phyloP scores from a whole-genome alignment of 495 filamentous ascomycete species.

The Aspergillus carlsbadensis region DNA sequence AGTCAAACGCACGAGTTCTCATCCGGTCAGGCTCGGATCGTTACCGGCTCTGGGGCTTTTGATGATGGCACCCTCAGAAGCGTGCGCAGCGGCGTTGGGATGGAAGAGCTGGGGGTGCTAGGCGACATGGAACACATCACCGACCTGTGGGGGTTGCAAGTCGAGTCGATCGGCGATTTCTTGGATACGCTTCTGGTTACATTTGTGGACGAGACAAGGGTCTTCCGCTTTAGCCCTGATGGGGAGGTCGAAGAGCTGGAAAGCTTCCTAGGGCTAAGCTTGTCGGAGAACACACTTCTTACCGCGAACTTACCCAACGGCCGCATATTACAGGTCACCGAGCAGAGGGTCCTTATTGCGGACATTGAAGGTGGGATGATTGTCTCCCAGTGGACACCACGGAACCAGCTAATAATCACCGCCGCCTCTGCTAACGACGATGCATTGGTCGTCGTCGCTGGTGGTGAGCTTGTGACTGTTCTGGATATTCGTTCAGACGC shows the following conservation, averaged over 20 bases:
- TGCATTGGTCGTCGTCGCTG: conserved; percentile 67
- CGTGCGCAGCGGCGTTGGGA: conserved; percentile 88
- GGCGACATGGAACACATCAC: conserved; percentile 75
- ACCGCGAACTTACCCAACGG: conserved; percentile 60
- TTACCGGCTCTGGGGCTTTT: conserved; percentile 86
- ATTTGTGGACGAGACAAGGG: conserved; percentile 77
- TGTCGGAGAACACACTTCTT: conserved; percentile 73
- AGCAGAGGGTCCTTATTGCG: conserved; percentile 56
- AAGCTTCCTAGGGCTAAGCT: conserved; percentile 63
- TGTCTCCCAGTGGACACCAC: conserved; percentile 65
- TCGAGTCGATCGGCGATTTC: conserved; percentile 39
- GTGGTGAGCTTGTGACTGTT: conserved; percentile 65
- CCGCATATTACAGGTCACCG: conserved; percentile 77
- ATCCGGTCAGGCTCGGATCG: conserved; percentile 90
- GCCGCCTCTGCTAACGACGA: conserved; percentile 71
- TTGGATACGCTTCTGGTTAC: conserved; percentile 76
- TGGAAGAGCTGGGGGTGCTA: conserved; percentile 83
- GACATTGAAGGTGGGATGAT: conserved; percentile 70
- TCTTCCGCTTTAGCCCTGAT: conserved; percentile 71
- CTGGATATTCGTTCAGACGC: conserved; percentile 62
- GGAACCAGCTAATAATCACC: conserved; percentile 61
- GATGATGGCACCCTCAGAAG: conserved; percentile 83
- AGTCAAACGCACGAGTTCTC: conserved; percentile 83
- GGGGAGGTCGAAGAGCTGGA: conserved; percentile 87
- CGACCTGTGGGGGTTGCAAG: conserved; percentile 65